Evolutionary conservation across 129 eudicot genomes (phyloP).

Genomic region (Arctium minus): DNA sequence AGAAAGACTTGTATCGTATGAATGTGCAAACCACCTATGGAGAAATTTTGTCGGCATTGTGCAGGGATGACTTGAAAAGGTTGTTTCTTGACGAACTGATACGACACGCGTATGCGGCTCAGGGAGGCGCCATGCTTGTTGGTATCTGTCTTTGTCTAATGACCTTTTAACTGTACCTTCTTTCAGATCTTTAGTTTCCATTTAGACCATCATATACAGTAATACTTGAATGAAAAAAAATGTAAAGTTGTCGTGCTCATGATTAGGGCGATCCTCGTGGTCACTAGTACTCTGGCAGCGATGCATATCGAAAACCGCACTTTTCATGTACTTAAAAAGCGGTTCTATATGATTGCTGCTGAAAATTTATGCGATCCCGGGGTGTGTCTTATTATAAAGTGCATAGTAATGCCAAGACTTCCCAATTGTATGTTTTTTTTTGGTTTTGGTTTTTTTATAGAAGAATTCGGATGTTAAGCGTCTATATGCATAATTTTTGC

Average conservation of each 20-base stretch:
- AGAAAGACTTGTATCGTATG: background rate
- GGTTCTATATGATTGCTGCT: conserved; percentile 15
- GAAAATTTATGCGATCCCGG: background rate
- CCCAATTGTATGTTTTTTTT: background rate
- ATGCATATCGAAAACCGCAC: background rate
- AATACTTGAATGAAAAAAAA: background rate
- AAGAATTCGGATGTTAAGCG: background rate
- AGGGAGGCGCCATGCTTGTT: background rate
- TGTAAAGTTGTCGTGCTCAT: background rate
- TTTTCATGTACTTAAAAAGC: background rate
- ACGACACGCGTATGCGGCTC: conserved; percentile 1
- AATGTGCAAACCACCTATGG: background rate
- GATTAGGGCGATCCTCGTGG: background rate
- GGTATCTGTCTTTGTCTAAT: conserved; percentile 14
- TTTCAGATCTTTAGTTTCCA: conserved; percentile 2
- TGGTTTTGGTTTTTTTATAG: background rate
- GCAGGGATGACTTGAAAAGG: conserved; percentile 37
- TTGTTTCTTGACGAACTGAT: conserved; percentile 15
- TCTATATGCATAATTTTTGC: background rate
- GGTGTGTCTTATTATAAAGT: background rate
- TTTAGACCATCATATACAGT: conserved; percentile 4
- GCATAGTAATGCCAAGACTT: background rate
- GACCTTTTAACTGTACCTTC: background rate
- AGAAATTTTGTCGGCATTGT: background rate
- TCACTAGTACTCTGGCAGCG: background rate